Conservation (phyloP, 2,329 filamentous ascomycete genomes). For the Hypomyces perniciosus region DNA sequence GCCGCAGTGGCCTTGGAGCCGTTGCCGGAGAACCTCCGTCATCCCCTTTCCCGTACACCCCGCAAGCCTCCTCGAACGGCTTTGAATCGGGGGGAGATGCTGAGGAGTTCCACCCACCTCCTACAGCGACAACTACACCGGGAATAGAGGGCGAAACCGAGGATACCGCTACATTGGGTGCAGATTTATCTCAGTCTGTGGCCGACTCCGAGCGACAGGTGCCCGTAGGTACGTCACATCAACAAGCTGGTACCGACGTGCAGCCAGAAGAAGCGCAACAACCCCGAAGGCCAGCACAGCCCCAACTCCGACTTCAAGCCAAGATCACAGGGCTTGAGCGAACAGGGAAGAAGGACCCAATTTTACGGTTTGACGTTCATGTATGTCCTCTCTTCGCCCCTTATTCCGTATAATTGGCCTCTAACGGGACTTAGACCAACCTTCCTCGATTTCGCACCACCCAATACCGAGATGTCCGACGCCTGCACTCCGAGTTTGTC, state of each 20-base stretch:
- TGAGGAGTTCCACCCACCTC: constrained; percentile 40
- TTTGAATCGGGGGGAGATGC: constrained; percentile 32
- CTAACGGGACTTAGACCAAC: constrained; percentile 64
- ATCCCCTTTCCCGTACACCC: constrained; percentile 39
- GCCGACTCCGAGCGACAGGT: constrained; percentile 13
- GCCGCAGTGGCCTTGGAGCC: constrained; percentile 37
- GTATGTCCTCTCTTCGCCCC: constrained; percentile 44
- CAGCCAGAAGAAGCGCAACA: constrained; percentile 35
- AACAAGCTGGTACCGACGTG: constrained; percentile 14
- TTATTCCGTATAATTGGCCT: neutral
- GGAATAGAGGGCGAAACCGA: constrained; percentile 37
- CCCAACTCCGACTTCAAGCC: constrained; percentile 79
- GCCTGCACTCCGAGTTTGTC: constrained; percentile 89
- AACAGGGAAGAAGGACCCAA: constrained; percentile 90
- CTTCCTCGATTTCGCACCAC: constrained; percentile 97
- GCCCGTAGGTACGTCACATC: constrained; percentile 24
- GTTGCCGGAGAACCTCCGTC: constrained; percentile 34
- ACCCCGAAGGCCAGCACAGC: constrained; percentile 54
- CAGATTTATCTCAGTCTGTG: constrained; percentile 10
- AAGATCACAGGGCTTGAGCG: constrained; percentile 93
- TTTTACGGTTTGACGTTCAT: constrained; percentile 92
- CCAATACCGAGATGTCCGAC: constrained; percentile 94
- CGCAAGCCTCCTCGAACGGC: constrained; percentile 37
- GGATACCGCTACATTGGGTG: constrained; percentile 23
- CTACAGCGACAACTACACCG: constrained; percentile 41